These are phyloP conservation scores for Glomus cerebriforme DNA, from an alignment of 192 early-diverging fungal genomes.

Conservation along the genomic window DNA sequence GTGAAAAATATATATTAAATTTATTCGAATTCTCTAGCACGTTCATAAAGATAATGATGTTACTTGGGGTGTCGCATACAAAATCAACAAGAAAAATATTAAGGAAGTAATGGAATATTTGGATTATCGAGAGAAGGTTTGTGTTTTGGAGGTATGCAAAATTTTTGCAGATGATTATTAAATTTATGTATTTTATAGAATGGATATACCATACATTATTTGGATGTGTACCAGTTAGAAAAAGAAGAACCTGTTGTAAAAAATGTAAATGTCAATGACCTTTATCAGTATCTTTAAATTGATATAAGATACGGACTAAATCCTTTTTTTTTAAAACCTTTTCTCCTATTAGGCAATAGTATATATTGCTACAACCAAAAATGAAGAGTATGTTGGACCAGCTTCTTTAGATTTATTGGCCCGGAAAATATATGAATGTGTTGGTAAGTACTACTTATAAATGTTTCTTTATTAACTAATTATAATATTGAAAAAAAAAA, in stretches of 20 bases:
- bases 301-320: not conserved
- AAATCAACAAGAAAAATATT: slow-evolving; percentile 66
- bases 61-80: slow-evolving; percentile 85
- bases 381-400: slow-evolving; percentile 79
- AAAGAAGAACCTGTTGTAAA: slow-evolving; percentile 46
- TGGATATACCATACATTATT: slow-evolving; percentile 72
- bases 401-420: slow-evolving; percentile 63
- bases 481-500: not conserved
- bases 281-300: not conserved
- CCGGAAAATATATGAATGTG: slow-evolving; percentile 60
- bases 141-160: too few species aligned
- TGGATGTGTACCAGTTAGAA: slow-evolving; percentile 59
- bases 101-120: slow-evolving; percentile 70
- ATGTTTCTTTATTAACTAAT: slow-evolving; percentile 7
- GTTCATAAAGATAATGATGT: slow-evolving; percentile 49
- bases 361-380: slow-evolving; percentile 76
- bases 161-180: not conserved
- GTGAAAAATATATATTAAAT: not conserved
- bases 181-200: slow-evolving; percentile 48
- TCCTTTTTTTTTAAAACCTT: not conserved
- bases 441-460: slow-evolving; percentile 43
- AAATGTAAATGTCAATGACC: slow-evolving; percentile 41
- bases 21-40: slow-evolving; percentile 29
- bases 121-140: slow-evolving; percentile 83
- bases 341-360: slow-evolving; percentile 59